Evolutionary conservation across 805 yeast genomes (phyloP).

Genomic region (Kodamaea restingae): DNA sequence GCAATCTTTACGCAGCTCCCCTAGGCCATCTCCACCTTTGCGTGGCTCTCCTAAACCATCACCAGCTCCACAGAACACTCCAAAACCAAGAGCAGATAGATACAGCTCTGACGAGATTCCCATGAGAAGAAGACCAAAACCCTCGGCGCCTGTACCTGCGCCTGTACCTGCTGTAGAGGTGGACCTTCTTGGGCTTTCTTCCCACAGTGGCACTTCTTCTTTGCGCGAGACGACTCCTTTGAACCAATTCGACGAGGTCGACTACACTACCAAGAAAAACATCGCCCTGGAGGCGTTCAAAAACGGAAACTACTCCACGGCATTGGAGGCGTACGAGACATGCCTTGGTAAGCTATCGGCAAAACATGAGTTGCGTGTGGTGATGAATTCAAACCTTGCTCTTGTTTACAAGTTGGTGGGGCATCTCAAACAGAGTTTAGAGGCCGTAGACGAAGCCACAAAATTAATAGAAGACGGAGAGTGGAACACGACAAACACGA

Average conservation of each 20-base stretch:
- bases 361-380: conserved; percentile 59
- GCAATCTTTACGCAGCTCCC: too few relatives aligned
- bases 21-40: too few relatives aligned
- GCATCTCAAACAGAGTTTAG: conserved; percentile 13
- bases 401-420: conserved; percentile 17
- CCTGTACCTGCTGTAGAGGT: conserved; percentile 14
- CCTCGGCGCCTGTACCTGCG: neutral
- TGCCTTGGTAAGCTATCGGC: conserved; percentile 51
- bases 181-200: conserved; percentile 27
- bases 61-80: too few relatives aligned
- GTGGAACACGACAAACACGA: conserved; percentile 26
- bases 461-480: conserved; percentile 27
- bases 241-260: conserved; percentile 37
- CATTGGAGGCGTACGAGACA: conserved; percentile 57
- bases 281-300: conserved; percentile 63
- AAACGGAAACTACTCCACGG: conserved; percentile 76
- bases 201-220: conserved; percentile 4
- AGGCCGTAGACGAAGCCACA: conserved; percentile 43
- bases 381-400: conserved; percentile 74
- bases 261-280: conserved; percentile 46
- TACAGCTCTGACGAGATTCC: conserved; percentile 2
- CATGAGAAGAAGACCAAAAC: neutral
- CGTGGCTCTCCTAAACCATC: too few relatives aligned
- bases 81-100: neutral
- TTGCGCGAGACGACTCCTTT: conserved; percentile 19